phyloP scores from a whole-genome alignment of 2,329 filamentous ascomycete species.

The Cytospora piceae region DNA sequence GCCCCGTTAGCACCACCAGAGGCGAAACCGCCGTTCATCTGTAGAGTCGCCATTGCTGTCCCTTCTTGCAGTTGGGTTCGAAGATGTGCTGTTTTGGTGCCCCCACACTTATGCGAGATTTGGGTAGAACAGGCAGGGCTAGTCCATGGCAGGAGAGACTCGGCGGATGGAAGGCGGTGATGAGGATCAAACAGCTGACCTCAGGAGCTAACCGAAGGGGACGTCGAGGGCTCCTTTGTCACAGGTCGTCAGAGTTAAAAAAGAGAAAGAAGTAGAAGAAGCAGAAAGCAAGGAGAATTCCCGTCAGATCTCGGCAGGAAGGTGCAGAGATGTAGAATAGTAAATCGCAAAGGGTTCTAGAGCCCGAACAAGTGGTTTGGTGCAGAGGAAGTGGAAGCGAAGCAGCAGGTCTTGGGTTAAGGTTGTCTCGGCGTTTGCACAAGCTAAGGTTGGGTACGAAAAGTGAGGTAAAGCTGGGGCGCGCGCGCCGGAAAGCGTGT shows the following conservation, averaged over 20 bases:
- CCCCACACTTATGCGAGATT: conserved; percentile 26
- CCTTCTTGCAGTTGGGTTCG: conserved; percentile 16
- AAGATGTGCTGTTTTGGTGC: conserved; percentile 16
- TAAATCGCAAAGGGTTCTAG: background rate
- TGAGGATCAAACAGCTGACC: conserved; percentile 5
- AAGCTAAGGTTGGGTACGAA: conserved; percentile 16
- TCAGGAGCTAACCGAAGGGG: conserved; percentile 16
- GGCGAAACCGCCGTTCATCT: conserved; percentile 27
- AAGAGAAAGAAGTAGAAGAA: background rate
- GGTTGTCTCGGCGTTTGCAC: conserved; percentile 2
- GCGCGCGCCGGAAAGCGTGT: conserved; percentile 22
- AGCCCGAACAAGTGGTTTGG: background rate
- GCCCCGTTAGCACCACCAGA: conserved; percentile 30
- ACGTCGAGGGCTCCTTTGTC: background rate
- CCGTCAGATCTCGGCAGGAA: background rate
- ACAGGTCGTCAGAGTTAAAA: background rate
- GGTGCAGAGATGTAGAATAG: background rate
- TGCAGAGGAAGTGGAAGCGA: background rate
- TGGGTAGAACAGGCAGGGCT: conserved; percentile 18
- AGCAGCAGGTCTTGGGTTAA: conserved; percentile 1
- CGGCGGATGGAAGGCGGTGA: background rate
- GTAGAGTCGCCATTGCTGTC: conserved; percentile 26
- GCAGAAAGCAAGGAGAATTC: background rate
- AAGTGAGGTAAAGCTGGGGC: conserved; percentile 13
- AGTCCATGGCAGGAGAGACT: conserved; percentile 28